Base-by-base conservation (phyloP, 768 basidiomycete species). In the Termitomyces sp. region DNA sequence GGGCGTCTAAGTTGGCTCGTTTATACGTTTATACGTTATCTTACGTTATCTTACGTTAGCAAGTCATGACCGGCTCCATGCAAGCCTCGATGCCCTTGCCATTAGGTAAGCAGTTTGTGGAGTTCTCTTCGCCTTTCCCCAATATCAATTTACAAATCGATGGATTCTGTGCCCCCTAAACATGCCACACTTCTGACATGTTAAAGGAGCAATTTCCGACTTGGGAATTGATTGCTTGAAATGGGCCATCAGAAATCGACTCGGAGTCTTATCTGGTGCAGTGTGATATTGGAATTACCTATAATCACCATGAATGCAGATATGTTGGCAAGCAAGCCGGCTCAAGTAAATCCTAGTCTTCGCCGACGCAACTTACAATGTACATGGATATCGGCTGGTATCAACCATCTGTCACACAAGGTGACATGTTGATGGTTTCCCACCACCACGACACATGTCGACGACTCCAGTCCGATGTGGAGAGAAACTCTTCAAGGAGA, bases 21-120 rank as follows among this genome's bases (percentile, higher is more conserved):
- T n/a, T n/a, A n/a, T n/a, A n/a, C n/a, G n/a, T n/a, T n/a, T n/a
- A n/a, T n/a, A n/a, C n/a, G n/a, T n/a, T n/a, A n/a, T n/a, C n/a
- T n/a, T n/a, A n/a, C n/a, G n/a, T n/a, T n/a, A n/a, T n/a, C n/a
- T n/a, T n/a, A n/a, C n/a, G n/a, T n/a, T 55, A 48, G 55, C 56
- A 53, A 65, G 40, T 26, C 58, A 49, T 35, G 61, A 58, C 19
- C 60, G 60, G n/a, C 26, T 64, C 58, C 67, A 69, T 70, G 58
- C 59, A 55, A 54, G 21, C 15, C 63, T 42, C 41, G n/a, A 51
- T 30, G 19, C 30, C 12, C 22, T 15, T n/a, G n/a, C n/a, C 19
- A n/a, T 54, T 55, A 56, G n/a, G 40, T 58, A 58, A 59, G 50
- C 47, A 10, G 14, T 7, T 51, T 2, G 10, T 38, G n/a, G 26